Base-by-base conservation (phyloP, 1,284 basidiomycete species). In the Ceratobasidium sp. region DNA sequence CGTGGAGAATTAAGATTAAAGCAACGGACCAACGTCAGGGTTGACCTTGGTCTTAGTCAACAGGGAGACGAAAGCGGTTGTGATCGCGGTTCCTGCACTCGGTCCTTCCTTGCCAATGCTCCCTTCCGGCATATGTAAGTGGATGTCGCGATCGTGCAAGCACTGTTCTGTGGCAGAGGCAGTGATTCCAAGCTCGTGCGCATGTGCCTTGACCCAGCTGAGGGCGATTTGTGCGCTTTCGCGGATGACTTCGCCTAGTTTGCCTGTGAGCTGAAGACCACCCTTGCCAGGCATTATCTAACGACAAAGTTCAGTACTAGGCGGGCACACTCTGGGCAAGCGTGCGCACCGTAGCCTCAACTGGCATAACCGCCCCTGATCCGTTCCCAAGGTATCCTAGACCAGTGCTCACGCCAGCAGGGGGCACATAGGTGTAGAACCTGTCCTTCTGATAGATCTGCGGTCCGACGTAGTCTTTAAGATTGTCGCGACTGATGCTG, bases 81-180 rank as follows among this genome's bases (percentile, higher is more conserved):
- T 83, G 61, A 99, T 92, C 0, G 97, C 97, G 1, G 96, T 98
- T 64, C 97, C 97, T 0, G 97, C 97, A 80, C 94, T 96, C 0
- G 97, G 97, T 0, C 97, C 97, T 82, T 99, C 97, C 86, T 99
- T 99, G 65, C 97, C 97, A 78, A 99, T 95, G 77, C 94, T 94
- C 5, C 97, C 97, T 83, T 98, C 96, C 0, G 96, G 96, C 96
- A 97, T 97, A 83, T 98, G 96, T 56, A 98, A 89, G 83, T 98
- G 96, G 20, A 98, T 88, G 81, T 97, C 95, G 53, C 90, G 88
- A 81, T 96, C 92, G 63, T 91, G 91, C 78, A 99, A 85, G 83
- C 96, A 92, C 81, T 92, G 90, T 79, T 93, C 92, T 3, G 89
- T 89, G 11, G 88, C 85, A 1, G 87, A 88, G 79, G 88, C 85